Evolutionary conservation across 2,329 filamentous ascomycete species (phyloP), one percentile per base, ranked within the genome.

Genomic region (Colletotrichum neosansevieriae): DNA sequence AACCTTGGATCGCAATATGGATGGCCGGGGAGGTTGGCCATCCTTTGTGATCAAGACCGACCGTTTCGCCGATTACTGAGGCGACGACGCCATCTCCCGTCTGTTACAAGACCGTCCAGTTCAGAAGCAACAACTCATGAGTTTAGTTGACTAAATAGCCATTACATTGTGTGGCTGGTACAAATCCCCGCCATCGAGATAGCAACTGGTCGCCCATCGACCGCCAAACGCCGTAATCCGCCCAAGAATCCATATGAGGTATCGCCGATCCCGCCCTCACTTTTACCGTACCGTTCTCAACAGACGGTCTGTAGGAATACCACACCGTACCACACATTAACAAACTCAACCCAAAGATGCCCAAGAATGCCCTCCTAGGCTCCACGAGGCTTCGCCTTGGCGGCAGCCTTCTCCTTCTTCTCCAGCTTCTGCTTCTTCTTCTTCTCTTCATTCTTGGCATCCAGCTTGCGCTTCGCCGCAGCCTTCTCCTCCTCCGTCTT

Each of bases 401-500:
- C 88, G 72, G 93, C 93, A 72, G 94, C 94, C 88, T 98, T 99
- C 72, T 94, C 93, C 84, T 98, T 98, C 76, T 95, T 94, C 66
- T 97, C 94, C 71, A 93, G 89, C 87, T 98, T 99, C 73, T 92
- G 86, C 83, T 94, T 97, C 87, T 98, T 98, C 84, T 95, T 98
- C 81, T 94, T 94, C 74, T 94, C 92, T 74, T 94, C 94, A 36
- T 93, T 85, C 84, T 97, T 97, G 82, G 94, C 93, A 59, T 98
- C 95, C 42, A 96, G 87, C 84, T 98, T 99, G 73, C 96, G 88
- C 87, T 99, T 99, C 76, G 97, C 83, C 47, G 81, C 90, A 61
- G 91, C 91, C 81, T 95, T 92, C 82, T 99, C 91, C 71, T 91
- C 92, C 0, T 94, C 92, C 0, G 94, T 94, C 84, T 95, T 97